A percentile compares a stretch with the other conserved stretches of the same genome.
Conservation (phyloP, 2,329 filamentous ascomycete genomes). For the Dendryphion nanum region DNA sequence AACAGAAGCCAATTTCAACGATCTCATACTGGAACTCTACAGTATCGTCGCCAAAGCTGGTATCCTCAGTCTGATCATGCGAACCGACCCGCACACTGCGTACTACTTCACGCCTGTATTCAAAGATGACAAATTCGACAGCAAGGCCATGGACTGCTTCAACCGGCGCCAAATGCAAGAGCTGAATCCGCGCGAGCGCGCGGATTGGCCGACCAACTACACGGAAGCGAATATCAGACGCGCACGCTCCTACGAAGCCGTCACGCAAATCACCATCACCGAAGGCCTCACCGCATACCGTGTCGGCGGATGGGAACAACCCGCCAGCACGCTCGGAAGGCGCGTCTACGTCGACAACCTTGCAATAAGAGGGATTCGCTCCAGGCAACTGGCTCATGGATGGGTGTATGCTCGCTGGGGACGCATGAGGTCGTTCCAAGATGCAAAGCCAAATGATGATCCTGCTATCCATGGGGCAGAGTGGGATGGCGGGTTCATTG, state of each 20-base stretch:
- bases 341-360: too few relatives aligned
- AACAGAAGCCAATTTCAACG: background rate
- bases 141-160: constrained; percentile 17
- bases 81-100: constrained; percentile 20
- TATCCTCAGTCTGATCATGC: constrained; percentile 24
- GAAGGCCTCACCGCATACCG: constrained; percentile 23
- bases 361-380: too few relatives aligned
- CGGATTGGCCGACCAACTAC: constrained; percentile 5
- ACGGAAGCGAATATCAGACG: constrained; percentile 10
- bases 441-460: constrained; percentile 8
- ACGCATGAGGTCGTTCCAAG: constrained; percentile 6
- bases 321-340: too few relatives aligned
- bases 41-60: constrained; percentile 16
- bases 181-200: constrained; percentile 5
- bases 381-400: too few relatives aligned
- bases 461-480: constrained; percentile 16
- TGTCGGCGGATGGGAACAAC: constrained; percentile 25
- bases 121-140: constrained; percentile 24
- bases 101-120: constrained; percentile 25
- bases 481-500: constrained; percentile 24
- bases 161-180: constrained; percentile 13
- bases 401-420: constrained; percentile 32
- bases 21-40: constrained; percentile 4
- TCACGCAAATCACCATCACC: constrained; percentile 23
- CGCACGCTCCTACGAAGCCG: constrained; percentile 10